These are phyloP conservation scores for Yueomyces sinensis DNA, from an alignment of 805 yeast species.

Conservation along the genomic window DNA sequence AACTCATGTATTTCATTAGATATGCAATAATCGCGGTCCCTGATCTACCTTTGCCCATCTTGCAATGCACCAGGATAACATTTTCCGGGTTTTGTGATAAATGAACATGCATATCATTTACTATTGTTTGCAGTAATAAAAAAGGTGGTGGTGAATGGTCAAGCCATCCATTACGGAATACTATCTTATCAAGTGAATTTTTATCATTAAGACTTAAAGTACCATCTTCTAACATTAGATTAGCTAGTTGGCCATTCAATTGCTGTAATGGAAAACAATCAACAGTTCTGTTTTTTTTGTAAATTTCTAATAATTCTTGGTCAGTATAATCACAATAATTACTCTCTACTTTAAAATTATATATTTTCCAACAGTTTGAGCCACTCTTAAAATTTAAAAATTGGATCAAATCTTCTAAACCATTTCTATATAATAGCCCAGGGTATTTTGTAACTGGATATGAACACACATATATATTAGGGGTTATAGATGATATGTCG, in stretches of 20 bases:
- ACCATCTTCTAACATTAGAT: not conserved
- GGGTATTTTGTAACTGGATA: constrained; percentile 46
- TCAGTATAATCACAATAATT: constrained; percentile 26
- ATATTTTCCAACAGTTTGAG: constrained; percentile 48
- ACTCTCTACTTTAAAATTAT: constrained; percentile 56
- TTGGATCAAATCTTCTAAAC: constrained; percentile 35
- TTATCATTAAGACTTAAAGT: not conserved
- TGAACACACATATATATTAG: constrained; percentile 57
- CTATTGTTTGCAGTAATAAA: constrained; percentile 29
- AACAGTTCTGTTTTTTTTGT: not conserved
- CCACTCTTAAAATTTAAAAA: constrained; percentile 37
- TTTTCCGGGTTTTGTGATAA: constrained; percentile 24
- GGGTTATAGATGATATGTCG: constrained; percentile 58
- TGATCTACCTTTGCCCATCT: constrained; percentile 85
- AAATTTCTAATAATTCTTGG: constrained; percentile 7
- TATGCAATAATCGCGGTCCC: constrained; percentile 67
- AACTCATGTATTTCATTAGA: constrained; percentile 36
- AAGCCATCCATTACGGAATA: constrained; percentile 36
- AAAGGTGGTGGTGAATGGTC: constrained; percentile 76
- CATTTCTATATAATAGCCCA: constrained; percentile 37
- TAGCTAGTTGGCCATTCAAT: not conserved
- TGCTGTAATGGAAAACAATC: constrained; percentile 22
- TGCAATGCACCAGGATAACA: constrained; percentile 71
- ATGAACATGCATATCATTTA: constrained; percentile 33
- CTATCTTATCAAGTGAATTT: not conserved